Conservation (phyloP, 148 eudicot species). For the Bassia scoparia region DNA sequence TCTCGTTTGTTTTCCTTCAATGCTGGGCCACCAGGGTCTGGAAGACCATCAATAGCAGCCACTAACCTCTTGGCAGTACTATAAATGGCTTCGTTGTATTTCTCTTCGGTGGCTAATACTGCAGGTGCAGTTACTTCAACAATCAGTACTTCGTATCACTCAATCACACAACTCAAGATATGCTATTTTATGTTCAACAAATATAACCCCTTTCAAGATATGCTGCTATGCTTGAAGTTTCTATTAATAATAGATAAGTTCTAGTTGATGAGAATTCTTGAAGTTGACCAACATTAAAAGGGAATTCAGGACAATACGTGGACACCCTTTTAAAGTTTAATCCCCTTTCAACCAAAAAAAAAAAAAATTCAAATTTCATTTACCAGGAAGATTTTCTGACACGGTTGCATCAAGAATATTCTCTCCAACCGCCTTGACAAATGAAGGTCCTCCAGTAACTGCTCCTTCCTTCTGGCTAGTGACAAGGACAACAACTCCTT, state of each 20-base stretch:
- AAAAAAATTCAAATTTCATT: background rate
- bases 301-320: background rate
- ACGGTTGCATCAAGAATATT: constrained; percentile 86
- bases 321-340: background rate
- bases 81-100: constrained; percentile 85
- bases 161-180: background rate
- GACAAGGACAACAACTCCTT: constrained; percentile 88
- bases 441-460: constrained; percentile 93
- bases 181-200: background rate
- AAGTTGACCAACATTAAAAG: background rate
- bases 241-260: background rate
- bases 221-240: background rate
- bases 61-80: constrained; percentile 85
- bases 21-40: constrained; percentile 88
- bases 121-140: constrained; percentile 27
- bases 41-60: constrained; percentile 90
- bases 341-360: background rate
- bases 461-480: constrained; percentile 99
- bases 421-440: constrained; percentile 91
- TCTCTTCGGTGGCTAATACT: constrained; percentile 95
- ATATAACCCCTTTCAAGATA: background rate
- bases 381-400: constrained; percentile 96
- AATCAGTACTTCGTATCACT: constrained; percentile 5
- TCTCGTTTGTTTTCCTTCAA: constrained; percentile 82
- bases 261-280: background rate